phyloP scores from a whole-genome alignment of 176 grass and related monocot genomes.

The Eleusine indica region DNA sequence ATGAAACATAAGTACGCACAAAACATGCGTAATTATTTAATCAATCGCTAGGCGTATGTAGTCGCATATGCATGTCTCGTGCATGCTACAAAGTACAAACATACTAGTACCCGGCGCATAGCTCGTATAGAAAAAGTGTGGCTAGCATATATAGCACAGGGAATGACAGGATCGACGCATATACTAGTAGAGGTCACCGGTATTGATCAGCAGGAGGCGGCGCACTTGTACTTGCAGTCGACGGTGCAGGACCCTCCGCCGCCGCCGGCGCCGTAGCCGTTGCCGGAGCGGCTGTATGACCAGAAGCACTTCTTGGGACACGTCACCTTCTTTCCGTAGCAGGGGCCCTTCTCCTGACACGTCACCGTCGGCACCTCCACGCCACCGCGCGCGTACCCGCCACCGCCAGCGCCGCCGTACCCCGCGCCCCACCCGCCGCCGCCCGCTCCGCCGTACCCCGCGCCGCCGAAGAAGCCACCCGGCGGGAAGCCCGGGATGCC shows the following conservation, averaged over 20 bases:
- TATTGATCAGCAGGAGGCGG: conserved; percentile 53
- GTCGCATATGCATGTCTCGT: no score
- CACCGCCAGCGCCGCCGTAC: conserved; percentile 33
- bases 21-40: no score
- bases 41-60: no score
- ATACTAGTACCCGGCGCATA: background rate
- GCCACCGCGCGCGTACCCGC: conserved; percentile 46
- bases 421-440: conserved; percentile 46
- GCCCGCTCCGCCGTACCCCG: background rate
- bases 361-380: conserved; percentile 55
- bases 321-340: conserved; percentile 59
- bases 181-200: background rate
- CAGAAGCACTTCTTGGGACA: conserved; percentile 73
- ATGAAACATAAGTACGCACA: no score
- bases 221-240: conserved; percentile 78
- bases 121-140: background rate
- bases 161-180: background rate
- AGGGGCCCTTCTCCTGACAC: conserved; percentile 69
- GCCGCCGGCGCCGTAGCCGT: conserved; percentile 57
- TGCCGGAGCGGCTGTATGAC: conserved; percentile 65
- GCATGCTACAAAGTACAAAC: background rate
- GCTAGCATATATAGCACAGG: background rate
- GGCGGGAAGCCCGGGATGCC: conserved; percentile 29
- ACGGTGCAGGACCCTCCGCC: conserved; percentile 74
- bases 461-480: background rate